Evolutionary conservation across 352 stramenopile species (phyloP).

Genomic region (Thalassiosira sp.): DNA sequence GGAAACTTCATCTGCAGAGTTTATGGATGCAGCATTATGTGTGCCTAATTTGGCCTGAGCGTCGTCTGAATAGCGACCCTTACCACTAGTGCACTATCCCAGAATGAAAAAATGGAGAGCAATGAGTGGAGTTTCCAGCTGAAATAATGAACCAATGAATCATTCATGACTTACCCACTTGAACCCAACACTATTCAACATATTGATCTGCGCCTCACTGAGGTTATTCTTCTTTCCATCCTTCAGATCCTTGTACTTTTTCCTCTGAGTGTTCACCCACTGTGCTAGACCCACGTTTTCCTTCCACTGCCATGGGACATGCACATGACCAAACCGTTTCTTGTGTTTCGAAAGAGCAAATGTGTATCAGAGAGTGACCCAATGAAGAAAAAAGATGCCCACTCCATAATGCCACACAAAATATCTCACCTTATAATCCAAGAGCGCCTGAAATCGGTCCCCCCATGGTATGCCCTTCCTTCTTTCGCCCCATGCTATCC

Average conservation of each 20-base stretch:
- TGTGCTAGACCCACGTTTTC: slow-evolving; percentile 37
- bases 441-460: slow-evolving; percentile 16
- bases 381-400: background rate
- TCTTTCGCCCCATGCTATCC: slow-evolving; percentile 30
- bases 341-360: no score
- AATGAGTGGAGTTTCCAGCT: no score
- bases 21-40: background rate
- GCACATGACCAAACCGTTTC: slow-evolving; percentile 19
- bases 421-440: slow-evolving; percentile 25
- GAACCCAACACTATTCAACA: slow-evolving; percentile 34
- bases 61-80: slow-evolving; percentile 22
- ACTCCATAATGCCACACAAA: no score
- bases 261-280: slow-evolving; percentile 42
- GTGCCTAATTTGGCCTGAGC: background rate
- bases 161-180: background rate
- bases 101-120: no score
- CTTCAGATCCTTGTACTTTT: slow-evolving; percentile 48
- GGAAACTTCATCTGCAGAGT: background rate
- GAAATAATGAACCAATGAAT: slow-evolving; percentile 5
- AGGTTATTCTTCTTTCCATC: slow-evolving; percentile 41
- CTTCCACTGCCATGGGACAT: slow-evolving; percentile 40
- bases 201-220: slow-evolving; percentile 31
- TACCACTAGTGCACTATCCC: slow-evolving; percentile 30
- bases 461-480: slow-evolving; percentile 26
- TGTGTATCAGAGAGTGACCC: no score